Base-by-base conservation (phyloP, 2,329 filamentous ascomycete genomes). In the Colletotrichum nymphaeae region DNA sequence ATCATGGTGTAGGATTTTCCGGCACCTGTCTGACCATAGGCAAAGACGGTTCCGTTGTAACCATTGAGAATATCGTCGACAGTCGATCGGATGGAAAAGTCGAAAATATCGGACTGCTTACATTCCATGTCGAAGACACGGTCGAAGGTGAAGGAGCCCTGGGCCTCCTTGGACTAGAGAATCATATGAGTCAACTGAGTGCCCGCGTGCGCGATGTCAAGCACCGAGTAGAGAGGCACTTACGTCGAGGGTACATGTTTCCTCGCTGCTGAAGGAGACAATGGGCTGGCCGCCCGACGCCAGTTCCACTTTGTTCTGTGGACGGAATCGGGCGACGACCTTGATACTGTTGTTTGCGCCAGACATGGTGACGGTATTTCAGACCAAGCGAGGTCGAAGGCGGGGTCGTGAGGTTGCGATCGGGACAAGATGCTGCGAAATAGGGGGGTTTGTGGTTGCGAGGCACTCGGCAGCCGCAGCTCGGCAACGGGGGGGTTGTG, bases 1-100 rank as follows among this genome's bases (percentile, higher is more conserved):
- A 97, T 97, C 97, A 99, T 99, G 66, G 97, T 98, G 83, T 97
- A 98, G 26, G 97, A 98, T 88, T 99, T 99, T 88, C 97, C 97
- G 14, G 96, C 95, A 83, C 97, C 97, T 1, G 97, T 99, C 88
- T 98, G 97, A 77, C 97, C 97, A 83, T 99, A 99, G 75, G 97
- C 97, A 80, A 99, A 98, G 78, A 99, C 96, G 16, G 96, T 98
- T 81, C 96, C 97, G 86, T 99, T 99, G 90, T 99, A 99, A 76
- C 97, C 97, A 85, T 98, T 98, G 77, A 99, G 89, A 78, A 99
- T 98, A 83, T 98, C 97, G 86, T 98, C 96, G 78, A 99, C 97
- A 24, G 97, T 98, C 30, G 94, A 91, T 76, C 94, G 93, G 83
- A 99, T 98, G 55, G 97, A 98, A 86, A 97, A 99, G 84, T 98